These are phyloP conservation scores for Coemansia sp. DNA, from an alignment of 192 early-diverging fungal genomes.

Conservation along the genomic window DNA sequence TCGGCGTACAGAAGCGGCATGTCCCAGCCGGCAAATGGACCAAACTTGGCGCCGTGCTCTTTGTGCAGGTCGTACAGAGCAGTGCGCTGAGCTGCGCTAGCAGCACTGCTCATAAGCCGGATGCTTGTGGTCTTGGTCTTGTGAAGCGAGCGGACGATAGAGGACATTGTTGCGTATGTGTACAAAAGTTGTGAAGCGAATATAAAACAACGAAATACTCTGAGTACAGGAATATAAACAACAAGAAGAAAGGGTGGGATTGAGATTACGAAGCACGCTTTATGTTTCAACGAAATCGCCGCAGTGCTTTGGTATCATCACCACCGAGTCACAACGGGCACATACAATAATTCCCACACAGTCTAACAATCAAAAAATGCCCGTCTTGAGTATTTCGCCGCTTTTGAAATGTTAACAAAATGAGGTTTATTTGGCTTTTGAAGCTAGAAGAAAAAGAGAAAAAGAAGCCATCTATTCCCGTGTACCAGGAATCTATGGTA, in stretches of 20 bases:
- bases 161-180: not conserved
- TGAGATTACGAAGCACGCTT: too few species aligned
- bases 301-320: too few species aligned
- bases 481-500: not conserved
- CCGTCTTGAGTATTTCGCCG: not conserved
- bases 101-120: constrained; percentile 37
- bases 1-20: constrained; percentile 93
- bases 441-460: not conserved
- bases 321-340: too few species aligned
- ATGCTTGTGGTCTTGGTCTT: constrained; percentile 3
- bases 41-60: constrained; percentile 91
- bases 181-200: not conserved
- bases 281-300: too few species aligned
- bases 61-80: constrained; percentile 92
- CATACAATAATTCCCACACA: too few species aligned
- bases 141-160: constrained; percentile 9
- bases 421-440: not conserved
- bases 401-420: not conserved
- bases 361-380: too few species aligned
- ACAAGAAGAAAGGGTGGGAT: too few species aligned
- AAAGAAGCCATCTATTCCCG: not conserved
- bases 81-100: constrained; percentile 60
- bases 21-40: constrained; percentile 94
- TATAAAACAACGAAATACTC: not conserved
- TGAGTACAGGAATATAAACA: not conserved